A percentile compares a stretch with the other conserved stretches of the same genome.
Evolutionary conservation across 2,329 filamentous ascomycete species (phyloP).

Genomic region (Ophiostoma ulmi): DNA sequence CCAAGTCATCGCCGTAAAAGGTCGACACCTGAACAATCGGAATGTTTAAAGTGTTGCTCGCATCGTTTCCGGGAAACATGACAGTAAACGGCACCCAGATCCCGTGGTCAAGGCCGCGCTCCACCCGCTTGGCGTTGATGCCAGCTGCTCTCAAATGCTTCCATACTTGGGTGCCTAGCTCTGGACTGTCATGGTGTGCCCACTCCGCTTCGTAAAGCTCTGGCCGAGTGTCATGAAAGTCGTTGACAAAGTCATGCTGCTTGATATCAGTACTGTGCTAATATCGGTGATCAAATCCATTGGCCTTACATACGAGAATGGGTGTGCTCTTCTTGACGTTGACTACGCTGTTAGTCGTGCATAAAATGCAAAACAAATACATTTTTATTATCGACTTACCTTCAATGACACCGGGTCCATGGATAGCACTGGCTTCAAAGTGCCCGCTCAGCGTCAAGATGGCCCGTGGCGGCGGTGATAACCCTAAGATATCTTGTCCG

Average conservation of each 20-base stretch:
- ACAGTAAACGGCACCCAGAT: constrained; percentile 22
- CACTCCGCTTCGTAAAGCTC: constrained; percentile 18
- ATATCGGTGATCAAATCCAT: no score
- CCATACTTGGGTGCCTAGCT: constrained; percentile 19
- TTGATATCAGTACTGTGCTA: no score
- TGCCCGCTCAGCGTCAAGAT: neutral
- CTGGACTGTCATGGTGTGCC: constrained; percentile 20
- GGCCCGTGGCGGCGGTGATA: neutral
- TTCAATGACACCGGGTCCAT: neutral
- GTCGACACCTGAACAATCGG: neutral
- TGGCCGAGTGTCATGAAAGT: constrained; percentile 21
- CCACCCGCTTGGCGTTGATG: constrained; percentile 17
- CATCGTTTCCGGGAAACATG: constrained; percentile 19
- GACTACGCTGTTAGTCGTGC: neutral
- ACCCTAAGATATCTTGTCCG: neutral
- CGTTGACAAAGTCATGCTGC: constrained; percentile 23
- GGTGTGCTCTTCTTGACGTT: constrained; percentile 3
- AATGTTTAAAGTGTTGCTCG: neutral
- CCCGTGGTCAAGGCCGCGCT: constrained; percentile 24
- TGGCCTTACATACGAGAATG: neutral
- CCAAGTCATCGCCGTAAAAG: neutral
- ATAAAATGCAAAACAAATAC: neutral
- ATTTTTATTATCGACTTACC: neutral
- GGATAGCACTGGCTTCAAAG: constrained; percentile 1
- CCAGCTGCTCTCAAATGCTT: constrained; percentile 9